A percentile compares a stretch with the other conserved stretches of the same genome.
Evolutionary conservation across 331 rosid genomes (phyloP).

Genomic region (Saraca asoca): DNA sequence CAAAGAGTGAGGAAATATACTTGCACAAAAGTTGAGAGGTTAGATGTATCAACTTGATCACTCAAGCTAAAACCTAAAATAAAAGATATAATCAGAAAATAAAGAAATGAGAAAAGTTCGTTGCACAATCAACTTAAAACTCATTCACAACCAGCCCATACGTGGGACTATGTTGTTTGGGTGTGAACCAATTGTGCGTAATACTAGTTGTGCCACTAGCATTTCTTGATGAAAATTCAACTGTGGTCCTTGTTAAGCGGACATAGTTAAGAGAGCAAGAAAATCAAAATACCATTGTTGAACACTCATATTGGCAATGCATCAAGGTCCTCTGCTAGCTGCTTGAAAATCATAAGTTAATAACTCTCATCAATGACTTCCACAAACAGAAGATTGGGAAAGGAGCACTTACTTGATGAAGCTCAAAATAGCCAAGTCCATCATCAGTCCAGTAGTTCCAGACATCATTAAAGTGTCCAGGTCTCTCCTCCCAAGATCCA

Average conservation of each 20-base stretch:
- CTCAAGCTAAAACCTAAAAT: slow-evolving; percentile 45
- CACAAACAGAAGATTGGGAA: neutral
- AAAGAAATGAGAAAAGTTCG: no score
- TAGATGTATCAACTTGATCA: slow-evolving; percentile 41
- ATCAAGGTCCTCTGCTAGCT: slow-evolving; percentile 65
- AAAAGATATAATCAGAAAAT: slow-evolving; percentile 36
- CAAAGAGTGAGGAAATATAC: slow-evolving; percentile 26
- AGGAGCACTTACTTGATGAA: slow-evolving; percentile 51
- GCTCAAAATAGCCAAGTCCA: slow-evolving; percentile 74
- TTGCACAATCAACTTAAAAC: no score
- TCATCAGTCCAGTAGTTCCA: slow-evolving; percentile 82
- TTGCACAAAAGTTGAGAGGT: slow-evolving; percentile 40
- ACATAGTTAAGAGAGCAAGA: slow-evolving; percentile 6
- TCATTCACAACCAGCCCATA: no score
- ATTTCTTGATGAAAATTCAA: no score
- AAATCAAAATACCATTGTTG: slow-evolving; percentile 52
- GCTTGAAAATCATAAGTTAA: slow-evolving; percentile 28
- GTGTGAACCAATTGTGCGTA: no score
- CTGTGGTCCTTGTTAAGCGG: neutral
- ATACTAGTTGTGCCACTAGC: no score
- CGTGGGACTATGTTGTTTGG: no score
- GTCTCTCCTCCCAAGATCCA: slow-evolving; percentile 66
- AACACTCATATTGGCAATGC: slow-evolving; percentile 62
- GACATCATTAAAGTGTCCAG: slow-evolving; percentile 74
- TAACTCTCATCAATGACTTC: slow-evolving; percentile 2